These are phyloP conservation scores for Naganishia sp. DNA, from an alignment of 1,284 basidiomycete species.

Conservation along the genomic window DNA sequence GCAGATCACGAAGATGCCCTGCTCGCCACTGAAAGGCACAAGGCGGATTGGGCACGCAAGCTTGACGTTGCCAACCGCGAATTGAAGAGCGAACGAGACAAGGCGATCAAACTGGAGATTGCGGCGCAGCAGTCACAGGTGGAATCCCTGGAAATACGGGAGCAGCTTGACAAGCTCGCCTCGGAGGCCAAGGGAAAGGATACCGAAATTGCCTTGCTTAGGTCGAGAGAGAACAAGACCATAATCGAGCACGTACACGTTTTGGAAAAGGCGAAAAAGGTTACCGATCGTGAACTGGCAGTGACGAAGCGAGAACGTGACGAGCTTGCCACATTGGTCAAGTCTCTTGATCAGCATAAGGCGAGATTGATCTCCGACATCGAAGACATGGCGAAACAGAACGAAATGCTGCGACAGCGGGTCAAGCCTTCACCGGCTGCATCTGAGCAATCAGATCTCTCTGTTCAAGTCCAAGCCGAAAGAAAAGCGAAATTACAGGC, in stretches of 20 bases:
- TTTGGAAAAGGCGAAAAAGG: conserved; percentile 91
- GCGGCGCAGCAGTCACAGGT: conserved; percentile 69
- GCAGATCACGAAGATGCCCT: conserved; percentile 84
- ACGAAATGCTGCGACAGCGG: conserved; percentile 70
- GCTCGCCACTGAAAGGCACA: conserved; percentile 78
- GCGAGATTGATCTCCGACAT: conserved; percentile 74
- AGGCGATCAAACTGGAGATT: conserved; percentile 65
- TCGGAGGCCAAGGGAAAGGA: conserved; percentile 78
- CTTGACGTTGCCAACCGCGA: conserved; percentile 63
- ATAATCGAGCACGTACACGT: conserved; percentile 99
- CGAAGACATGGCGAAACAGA: conserved; percentile 77
- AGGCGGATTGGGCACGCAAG: conserved; percentile 71
- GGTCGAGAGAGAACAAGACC: conserved; percentile 82
- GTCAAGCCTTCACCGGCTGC: conserved; percentile 57
- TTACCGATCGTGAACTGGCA: conserved; percentile 87
- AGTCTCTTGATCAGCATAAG: conserved; percentile 48
- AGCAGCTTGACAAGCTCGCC: conserved; percentile 72
- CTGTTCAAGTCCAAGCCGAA: conserved; percentile 35
- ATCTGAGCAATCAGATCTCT: conserved; percentile 60
- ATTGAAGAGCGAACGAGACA: conserved; percentile 55
- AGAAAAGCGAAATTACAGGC: conserved; percentile 1
- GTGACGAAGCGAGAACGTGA: conserved; percentile 58
- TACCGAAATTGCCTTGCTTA: conserved; percentile 80
- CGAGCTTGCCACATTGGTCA: conserved; percentile 46
- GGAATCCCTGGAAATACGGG: conserved; percentile 64